phyloP scores from a whole-genome alignment of 805 yeast species.

The Starmerella apicola region DNA sequence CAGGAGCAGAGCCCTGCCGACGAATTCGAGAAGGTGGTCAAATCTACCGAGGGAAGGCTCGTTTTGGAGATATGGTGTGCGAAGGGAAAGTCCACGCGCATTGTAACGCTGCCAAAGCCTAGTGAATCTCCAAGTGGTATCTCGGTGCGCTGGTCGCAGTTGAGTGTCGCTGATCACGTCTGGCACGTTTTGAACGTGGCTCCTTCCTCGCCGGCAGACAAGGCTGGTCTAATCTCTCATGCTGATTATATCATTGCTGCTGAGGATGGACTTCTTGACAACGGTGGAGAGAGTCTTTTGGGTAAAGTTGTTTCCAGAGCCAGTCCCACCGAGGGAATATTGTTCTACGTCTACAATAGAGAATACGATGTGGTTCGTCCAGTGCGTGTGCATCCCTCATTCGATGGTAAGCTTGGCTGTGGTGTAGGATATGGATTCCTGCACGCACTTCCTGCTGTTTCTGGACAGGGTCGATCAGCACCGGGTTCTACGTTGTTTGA shows the following conservation, averaged over 20 bases:
- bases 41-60: conserved; percentile 25
- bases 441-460: conserved; percentile 62
- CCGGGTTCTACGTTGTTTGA: conserved; percentile 21
- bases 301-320: conserved; percentile 46
- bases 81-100: conserved; percentile 41
- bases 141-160: conserved; percentile 63
- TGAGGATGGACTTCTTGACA: conserved; percentile 69
- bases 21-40: conserved; percentile 13
- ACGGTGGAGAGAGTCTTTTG: conserved; percentile 76
- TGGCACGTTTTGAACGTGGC: conserved; percentile 75
- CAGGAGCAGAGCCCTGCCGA: conserved; percentile 16
- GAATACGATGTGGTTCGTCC: conserved; percentile 80
- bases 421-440: conserved; percentile 88
- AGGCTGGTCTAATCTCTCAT: conserved; percentile 70
- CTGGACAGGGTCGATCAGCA: conserved; percentile 5
- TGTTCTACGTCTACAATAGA: conserved; percentile 69
- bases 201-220: conserved; percentile 67
- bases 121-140: conserved; percentile 31
- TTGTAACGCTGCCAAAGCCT: conserved; percentile 14
- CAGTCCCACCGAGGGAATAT: conserved; percentile 30
- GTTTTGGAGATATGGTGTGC: conserved; percentile 70
- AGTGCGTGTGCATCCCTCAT: conserved; percentile 61
- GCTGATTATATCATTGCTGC: conserved; percentile 83
- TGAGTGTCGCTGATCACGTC: conserved; percentile 63
- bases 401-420: conserved; percentile 83